A percentile compares a stretch with the other conserved stretches of the same genome.
These are phyloP conservation scores for Amanita fuliginea DNA, from an alignment of 768 basidiomycete genomes.

Conservation along the genomic window DNA sequence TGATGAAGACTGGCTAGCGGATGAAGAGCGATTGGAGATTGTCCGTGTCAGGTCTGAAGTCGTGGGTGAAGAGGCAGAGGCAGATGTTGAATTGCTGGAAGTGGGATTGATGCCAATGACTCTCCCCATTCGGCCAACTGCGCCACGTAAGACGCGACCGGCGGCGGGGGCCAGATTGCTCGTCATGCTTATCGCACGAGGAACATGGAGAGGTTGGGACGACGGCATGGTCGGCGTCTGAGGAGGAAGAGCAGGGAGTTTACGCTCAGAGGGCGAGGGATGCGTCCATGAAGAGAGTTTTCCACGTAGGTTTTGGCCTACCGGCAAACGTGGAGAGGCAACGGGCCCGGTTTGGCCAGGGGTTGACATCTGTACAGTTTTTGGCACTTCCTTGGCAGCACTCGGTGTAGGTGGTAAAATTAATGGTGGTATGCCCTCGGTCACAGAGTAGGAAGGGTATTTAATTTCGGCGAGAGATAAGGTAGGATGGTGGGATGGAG, in stretches of 20 bases:
- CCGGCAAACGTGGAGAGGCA: conserved; percentile 12
- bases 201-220: conserved; percentile 12
- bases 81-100: conserved; percentile 17
- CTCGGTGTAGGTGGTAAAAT: conserved; percentile 14
- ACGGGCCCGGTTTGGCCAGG: not conserved
- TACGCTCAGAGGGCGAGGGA: conserved; percentile 13
- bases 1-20: conserved; percentile 14
- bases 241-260: conserved; percentile 12
- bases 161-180: conserved; percentile 59
- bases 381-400: conserved; percentile 5
- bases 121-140: conserved; percentile 63
- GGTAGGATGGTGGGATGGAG: conserved; percentile 14
- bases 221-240: conserved; percentile 17
- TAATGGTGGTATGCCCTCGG: conserved; percentile 20
- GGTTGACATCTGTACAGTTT: conserved; percentile 7
- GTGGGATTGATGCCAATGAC: conserved; percentile 29
- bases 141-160: conserved; percentile 56
- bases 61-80: conserved; percentile 36
- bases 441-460: conserved; percentile 21
- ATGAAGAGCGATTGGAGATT: conserved; percentile 25
- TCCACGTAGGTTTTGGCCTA: conserved; percentile 32
- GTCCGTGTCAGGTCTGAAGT: conserved; percentile 29
- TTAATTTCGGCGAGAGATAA: conserved; percentile 20
- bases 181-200: conserved; percentile 58
- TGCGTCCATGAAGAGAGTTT: conserved; percentile 37